Evolutionary conservation across 345 rosid species (phyloP).

Genomic region (Rhizophora apiculata): DNA sequence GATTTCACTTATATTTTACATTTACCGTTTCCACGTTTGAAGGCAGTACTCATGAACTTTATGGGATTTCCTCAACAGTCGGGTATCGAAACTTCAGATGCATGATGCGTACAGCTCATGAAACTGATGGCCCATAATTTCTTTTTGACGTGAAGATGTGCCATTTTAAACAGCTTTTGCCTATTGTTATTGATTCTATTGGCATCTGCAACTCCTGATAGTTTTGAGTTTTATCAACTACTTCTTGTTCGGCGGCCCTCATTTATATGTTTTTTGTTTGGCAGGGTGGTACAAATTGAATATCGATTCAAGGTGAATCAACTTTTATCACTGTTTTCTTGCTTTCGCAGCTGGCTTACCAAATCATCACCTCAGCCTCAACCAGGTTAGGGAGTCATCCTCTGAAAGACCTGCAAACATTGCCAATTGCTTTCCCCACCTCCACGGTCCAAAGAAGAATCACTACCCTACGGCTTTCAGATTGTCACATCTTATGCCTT

Average conservation of each 20-base stretch:
- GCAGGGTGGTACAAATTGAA: not conserved
- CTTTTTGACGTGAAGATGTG: not conserved
- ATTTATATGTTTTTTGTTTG: not conserved
- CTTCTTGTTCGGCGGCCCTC: not conserved
- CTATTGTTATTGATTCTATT: not conserved
- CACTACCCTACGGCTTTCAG: not conserved
- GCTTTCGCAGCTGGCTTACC: no score
- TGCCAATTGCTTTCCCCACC: constrained; percentile 17
- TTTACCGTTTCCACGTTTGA: no score
- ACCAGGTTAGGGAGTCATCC: constrained; percentile 46
- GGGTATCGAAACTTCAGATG: no score
- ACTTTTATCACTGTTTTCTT: not conserved
- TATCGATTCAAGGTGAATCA: not conserved
- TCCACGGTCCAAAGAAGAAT: constrained; percentile 20
- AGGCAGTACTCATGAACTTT: no score
- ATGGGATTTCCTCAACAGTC: no score
- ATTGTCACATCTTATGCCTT: no score
- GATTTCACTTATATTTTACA: no score
- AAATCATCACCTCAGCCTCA: constrained; percentile 34
- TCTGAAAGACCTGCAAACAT: constrained; percentile 48
- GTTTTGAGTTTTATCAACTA: not conserved
- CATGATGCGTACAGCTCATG: no score
- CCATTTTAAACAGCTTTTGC: not conserved
- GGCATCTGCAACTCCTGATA: not conserved
- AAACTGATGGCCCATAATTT: not conserved